These are phyloP conservation scores for Hyaloscypha variabilis DNA, from an alignment of 495 filamentous ascomycete genomes.

Conservation along the genomic window DNA sequence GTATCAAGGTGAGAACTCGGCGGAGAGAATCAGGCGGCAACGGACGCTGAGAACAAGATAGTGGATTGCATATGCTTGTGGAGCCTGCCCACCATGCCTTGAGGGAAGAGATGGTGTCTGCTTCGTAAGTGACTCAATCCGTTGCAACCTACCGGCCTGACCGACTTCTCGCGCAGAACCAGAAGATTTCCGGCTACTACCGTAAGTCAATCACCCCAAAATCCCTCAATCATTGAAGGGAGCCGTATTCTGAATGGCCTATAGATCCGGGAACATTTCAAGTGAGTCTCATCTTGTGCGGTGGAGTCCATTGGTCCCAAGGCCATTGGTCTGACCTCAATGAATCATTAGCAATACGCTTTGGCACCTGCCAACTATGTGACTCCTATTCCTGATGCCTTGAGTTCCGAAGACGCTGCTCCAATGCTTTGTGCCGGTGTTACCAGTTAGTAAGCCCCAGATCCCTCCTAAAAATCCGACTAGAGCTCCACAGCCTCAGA, in stretches of 20 bases:
- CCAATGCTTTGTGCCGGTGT: constrained; percentile 67
- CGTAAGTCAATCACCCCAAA: constrained; percentile 14
- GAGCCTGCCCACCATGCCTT: constrained; percentile 49
- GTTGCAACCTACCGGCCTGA: constrained; percentile 4
- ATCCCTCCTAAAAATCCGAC: too few species aligned
- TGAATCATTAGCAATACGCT: constrained; percentile 39
- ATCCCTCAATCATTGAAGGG: neutral
- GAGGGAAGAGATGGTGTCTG: constrained; percentile 61
- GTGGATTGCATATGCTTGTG: constrained; percentile 50
- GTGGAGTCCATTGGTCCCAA: neutral
- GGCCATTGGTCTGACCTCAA: neutral
- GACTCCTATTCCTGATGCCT: constrained; percentile 66
- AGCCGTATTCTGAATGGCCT: constrained; percentile 10
- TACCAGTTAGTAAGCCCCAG: constrained; percentile 45
- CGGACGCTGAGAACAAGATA: constrained; percentile 16
- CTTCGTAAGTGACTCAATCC: constrained; percentile 35
- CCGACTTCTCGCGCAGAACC: constrained; percentile 35
- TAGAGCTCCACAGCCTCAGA: constrained; percentile 21
- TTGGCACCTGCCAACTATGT: constrained; percentile 66
- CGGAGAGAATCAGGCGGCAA: neutral
- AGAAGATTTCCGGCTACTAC: constrained; percentile 52
- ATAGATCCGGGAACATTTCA: constrained; percentile 67
- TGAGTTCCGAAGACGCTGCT: constrained; percentile 60
- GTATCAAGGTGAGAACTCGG: constrained; percentile 46
- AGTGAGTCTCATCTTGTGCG: constrained; percentile 28